phyloP scores from a whole-genome alignment of 768 basidiomycete genomes.

The Sarcomyxa edulis region DNA sequence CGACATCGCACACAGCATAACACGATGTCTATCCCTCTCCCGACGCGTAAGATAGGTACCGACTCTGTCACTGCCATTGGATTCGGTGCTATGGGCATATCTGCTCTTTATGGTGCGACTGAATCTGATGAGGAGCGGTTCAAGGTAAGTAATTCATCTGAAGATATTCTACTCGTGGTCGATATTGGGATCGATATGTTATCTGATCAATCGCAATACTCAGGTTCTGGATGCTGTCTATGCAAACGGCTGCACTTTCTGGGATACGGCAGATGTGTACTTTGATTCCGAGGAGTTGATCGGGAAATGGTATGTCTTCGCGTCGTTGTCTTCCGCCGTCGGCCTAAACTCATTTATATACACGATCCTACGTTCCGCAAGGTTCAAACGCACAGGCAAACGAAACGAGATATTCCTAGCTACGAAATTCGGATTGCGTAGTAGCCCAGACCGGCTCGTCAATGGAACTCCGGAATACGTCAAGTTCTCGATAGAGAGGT shows the following conservation, averaged over 20 bases:
- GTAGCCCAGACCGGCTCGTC: conserved; percentile 9
- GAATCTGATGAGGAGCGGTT: conserved; percentile 54
- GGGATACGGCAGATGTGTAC: conserved; percentile 47
- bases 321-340: not conserved
- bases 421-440: conserved; percentile 37
- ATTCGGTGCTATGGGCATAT: conserved; percentile 58
- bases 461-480: conserved; percentile 34
- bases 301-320: conserved; percentile 34
- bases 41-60: conserved; percentile 36
- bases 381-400: conserved; percentile 50
- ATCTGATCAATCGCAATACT: not conserved
- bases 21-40: too few species aligned
- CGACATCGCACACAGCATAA: too few species aligned
- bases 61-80: conserved; percentile 47
- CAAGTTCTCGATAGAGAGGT: conserved; percentile 27
- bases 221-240: conserved; percentile 37
- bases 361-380: conserved; percentile 3
- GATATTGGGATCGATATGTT: too few species aligned
- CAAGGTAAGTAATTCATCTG: conserved; percentile 30
- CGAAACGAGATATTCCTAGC: conserved; percentile 54
- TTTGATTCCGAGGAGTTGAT: conserved; percentile 37
- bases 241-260: conserved; percentile 36
- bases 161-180: not conserved
- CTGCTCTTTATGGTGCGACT: conserved; percentile 37
- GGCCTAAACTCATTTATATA: not conserved